Percentiles rank a stretch among this genome's conserved stretches.
phyloP scores from a whole-genome alignment of 345 rosid species.

The Arabidopsis thaliana region TAIR10.1 NC_003075.7:15724501-15725000 shows the following conservation, averaged over 20 bases:
- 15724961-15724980: conserved; percentile 82
- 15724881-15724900: conserved; percentile 87
- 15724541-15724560: conserved; percentile 73
- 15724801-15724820: not conserved
- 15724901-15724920: conserved; percentile 97
- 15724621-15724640: conserved; percentile 52
- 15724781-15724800: not conserved
- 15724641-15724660: conserved; percentile 61
- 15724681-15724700: not conserved
- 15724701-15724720: not conserved
- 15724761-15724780: not conserved
- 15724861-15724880: conserved; percentile 63
- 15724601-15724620: conserved; percentile 73
- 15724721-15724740: not conserved
- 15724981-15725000: conserved; percentile 99
- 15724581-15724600: conserved; percentile 70
- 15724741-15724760: conserved; percentile 1
- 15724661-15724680: conserved; percentile 73
- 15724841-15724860: conserved; percentile 23
- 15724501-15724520: conserved; percentile 71
- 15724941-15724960: conserved; percentile 99
- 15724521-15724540: conserved; percentile 64
- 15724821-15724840: not conserved
- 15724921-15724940: conserved; percentile 98
- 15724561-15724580: conserved; percentile 76